These are phyloP conservation scores for Euphorbia corollata DNA, from an alignment of 441 rosid species.

Conservation along the genomic window DNA sequence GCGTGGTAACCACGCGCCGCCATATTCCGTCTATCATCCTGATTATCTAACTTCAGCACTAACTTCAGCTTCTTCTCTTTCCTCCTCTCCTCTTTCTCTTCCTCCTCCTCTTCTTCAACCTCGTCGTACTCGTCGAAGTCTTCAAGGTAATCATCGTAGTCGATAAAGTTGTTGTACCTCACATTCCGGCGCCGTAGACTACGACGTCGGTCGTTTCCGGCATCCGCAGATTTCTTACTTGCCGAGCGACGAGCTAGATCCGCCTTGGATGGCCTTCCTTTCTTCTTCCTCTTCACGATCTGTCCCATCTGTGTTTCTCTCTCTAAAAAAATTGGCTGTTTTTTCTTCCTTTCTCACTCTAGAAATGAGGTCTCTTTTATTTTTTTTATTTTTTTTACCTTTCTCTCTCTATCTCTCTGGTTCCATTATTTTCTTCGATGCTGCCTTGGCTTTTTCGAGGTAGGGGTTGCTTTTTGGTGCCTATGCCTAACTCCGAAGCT, in stretches of 20 bases:
- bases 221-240: conserved; percentile 18
- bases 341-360: conserved; percentile 27
- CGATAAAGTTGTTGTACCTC: conserved; percentile 60
- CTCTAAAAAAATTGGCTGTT: conserved; percentile 20
- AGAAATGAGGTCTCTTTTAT: conserved; percentile 17
- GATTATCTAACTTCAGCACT: conserved; percentile 44
- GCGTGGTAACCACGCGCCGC: conserved; percentile 32
- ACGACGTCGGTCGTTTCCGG: conserved; percentile 45
- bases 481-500: conserved; percentile 39
- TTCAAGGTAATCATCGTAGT: conserved; percentile 72
- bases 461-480: conserved; percentile 11
- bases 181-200: conserved; percentile 79
- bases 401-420: conserved; percentile 13
- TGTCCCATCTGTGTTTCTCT: conserved; percentile 47
- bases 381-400: neutral
- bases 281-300: conserved; percentile 88
- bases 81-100: conserved; percentile 29
- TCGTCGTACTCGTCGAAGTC: conserved; percentile 51
- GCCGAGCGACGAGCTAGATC: conserved; percentile 57
- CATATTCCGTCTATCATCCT: conserved; percentile 33
- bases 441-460: conserved; percentile 30
- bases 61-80: conserved; percentile 68
- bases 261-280: conserved; percentile 87
- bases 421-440: conserved; percentile 26
- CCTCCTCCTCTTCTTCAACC: conserved; percentile 24